A percentile compares a stretch with the other conserved stretches of the same genome.
Evolutionary conservation across 345 rosid genomes (phyloP).

Genomic region (Kernera saxatilis): DNA sequence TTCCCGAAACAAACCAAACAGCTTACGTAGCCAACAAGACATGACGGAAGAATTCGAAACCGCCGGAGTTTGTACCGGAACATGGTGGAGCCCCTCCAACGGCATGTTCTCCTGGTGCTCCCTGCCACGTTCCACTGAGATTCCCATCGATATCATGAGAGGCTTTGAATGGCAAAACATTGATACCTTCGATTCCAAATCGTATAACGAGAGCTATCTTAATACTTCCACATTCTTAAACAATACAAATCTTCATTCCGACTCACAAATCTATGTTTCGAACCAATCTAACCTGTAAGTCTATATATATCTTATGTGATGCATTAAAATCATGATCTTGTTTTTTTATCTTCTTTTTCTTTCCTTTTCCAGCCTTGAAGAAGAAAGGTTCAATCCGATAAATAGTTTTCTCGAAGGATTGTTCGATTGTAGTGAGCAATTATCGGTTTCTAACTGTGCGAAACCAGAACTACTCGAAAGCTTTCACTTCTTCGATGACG

Average conservation of each 20-base stretch:
- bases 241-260: conserved; percentile 33
- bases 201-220: conserved; percentile 8
- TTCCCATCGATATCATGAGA: conserved; percentile 20
- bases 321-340: not conserved
- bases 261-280: conserved; percentile 43
- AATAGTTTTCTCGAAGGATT: conserved; percentile 18
- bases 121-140: conserved; percentile 36
- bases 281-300: conserved; percentile 52
- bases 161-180: conserved; percentile 33
- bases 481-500: conserved; percentile 22
- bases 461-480: conserved; percentile 12
- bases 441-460: not conserved
- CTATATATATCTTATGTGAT: not conserved
- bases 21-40: conserved; percentile 5
- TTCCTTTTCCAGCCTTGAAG: not conserved
- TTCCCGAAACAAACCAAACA: not conserved
- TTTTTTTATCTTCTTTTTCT: not conserved
- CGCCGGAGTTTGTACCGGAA: conserved; percentile 48
- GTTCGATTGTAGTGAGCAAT: conserved; percentile 12
- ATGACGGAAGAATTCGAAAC: conserved; percentile 38
- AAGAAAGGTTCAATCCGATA: not conserved
- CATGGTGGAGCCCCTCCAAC: conserved; percentile 58
- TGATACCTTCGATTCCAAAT: conserved; percentile 32
- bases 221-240: not conserved
- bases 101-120: conserved; percentile 35